Base-by-base conservation (phyloP, 495 filamentous ascomycete genomes). In the Penicillium maclennaniae region DNA sequence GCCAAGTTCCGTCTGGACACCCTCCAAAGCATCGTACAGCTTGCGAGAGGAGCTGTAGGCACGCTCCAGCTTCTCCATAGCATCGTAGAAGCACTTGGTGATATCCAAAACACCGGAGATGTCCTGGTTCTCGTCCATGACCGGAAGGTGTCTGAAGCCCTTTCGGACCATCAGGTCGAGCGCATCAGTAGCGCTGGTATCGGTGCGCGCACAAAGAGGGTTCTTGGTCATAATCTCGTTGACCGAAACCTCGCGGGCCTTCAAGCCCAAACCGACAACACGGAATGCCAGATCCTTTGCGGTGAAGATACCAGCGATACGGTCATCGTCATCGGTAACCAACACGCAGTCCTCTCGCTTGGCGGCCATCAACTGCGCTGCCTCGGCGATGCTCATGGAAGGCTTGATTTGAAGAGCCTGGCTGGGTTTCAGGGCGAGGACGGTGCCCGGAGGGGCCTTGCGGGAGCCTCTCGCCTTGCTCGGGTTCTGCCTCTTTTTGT, bases 151-250 rank as follows among this genome's bases (percentile, higher is more conserved):
- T 61, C 93, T 82, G 77, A 98, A 98, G 14, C 93, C 93, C 72
- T 97, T 98, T 51, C 91, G 79, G 44, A 98, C 93, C 93, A 98
- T 98, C 45, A 98, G 79, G 67, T 98, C 92, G 53, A 98, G 75
- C 21, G 93, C 93, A 74, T 98, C 93, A 38, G 93, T 99, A 17
- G 93, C 93, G 74, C 91, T 96, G 17, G 93, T 99, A 65, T 99
- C 93, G 31, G 93, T 99, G 65, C 92, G 83, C 7, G 93, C 93
- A 64, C 93, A 99, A 28, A 99, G 79, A 1, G 93, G 93, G 69
- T 99, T 99, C 78, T 97, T 96, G 59, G 93, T 99, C 93, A 99
- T 99, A 69, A 99, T 99, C 56, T 97, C 91, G 47, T 88, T 87
- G 61, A 99, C 97, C 7, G 88, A 95, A 56, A 97, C 84, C 65